Base-by-base conservation (phyloP, 2,329 filamentous ascomycete genomes). In the Juglanconis oblonga region DNA sequence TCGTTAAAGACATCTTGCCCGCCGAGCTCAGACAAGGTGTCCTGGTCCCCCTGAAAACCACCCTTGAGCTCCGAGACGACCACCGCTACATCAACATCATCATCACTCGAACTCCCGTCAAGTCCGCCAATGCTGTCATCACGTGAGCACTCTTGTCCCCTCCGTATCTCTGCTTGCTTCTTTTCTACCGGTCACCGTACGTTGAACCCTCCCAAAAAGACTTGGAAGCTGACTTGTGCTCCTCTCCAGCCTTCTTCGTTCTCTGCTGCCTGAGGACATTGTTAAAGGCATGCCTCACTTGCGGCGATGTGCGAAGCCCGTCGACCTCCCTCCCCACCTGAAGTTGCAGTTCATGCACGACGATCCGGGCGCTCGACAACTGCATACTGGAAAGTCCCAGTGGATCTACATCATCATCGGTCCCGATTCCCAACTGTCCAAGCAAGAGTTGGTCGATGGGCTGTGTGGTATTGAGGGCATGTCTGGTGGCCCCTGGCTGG, bases 241-340 rank as follows among this genome's bases (percentile, higher is more conserved):
- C 17, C 9, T 33, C 55, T 38, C 36, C 65, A 87, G 85, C 64
- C 79, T 84, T 62, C 74, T 87, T 67, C 81, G 83, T 67, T 75
- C 77, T 56, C 73, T 86, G 69, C 76, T 84, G 62, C 82, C 83
- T 68, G 82, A 85, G 68, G 83, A 84, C 71, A 81, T 81, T 69
- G 82, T 81, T 80, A 84, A 87, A 73, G 83, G 82, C 78, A 78
- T 88, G 67, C 82, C 85, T 75, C 87, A 94, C 75, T 80, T 94
- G 58, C 88, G 90, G 64, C 84, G 90, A 71, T 91, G 91, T 71
- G 89, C 87, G 61, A 92, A 92, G 73, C 84, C 83, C 51, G 77
- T 79, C 56, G 87, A 89, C 68, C 79, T 93, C 8, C 88, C 89
- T 9, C 76, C 80, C 32, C 86, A 88, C 66, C 78, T 90, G 63